Conservation (phyloP, 2,329 filamentous ascomycete species). For the Fusarium veterinarium region DNA sequence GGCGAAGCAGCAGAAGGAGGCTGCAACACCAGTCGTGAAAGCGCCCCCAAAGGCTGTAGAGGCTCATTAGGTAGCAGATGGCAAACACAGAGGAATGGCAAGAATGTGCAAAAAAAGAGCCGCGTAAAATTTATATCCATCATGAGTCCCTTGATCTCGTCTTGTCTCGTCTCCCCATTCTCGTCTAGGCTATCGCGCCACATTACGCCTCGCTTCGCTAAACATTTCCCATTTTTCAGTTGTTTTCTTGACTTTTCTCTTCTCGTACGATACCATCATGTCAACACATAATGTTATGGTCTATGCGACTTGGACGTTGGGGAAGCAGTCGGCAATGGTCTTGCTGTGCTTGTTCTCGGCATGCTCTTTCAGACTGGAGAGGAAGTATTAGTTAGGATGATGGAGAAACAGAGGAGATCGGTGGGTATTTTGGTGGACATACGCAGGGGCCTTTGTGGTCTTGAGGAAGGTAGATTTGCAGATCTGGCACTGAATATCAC, state of each 20-base stretch:
- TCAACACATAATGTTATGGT: not conserved
- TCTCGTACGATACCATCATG: conserved; percentile 23
- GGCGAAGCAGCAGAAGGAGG: conserved; percentile 49
- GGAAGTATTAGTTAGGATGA: conserved; percentile 20
- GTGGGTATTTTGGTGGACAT: conserved; percentile 48
- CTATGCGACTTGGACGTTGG: conserved; percentile 53
- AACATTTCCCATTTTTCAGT: conserved; percentile 21
- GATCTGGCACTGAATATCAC: conserved; percentile 79
- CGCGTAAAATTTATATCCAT: conserved; percentile 34
- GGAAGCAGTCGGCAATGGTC: conserved; percentile 77
- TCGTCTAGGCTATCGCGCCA: conserved; percentile 32
- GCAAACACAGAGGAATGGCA: conserved; percentile 1
- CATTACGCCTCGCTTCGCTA: conserved; percentile 39
- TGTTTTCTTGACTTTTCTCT: not conserved
- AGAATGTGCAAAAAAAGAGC: conserved; percentile 27
- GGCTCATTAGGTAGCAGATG: conserved; percentile 44
- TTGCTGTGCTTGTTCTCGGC: conserved; percentile 83
- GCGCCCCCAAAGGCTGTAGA: conserved; percentile 44
- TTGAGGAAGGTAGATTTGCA: conserved; percentile 85
- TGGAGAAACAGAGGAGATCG: not conserved
- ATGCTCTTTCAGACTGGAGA: conserved; percentile 72
- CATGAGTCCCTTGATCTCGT: conserved; percentile 30
- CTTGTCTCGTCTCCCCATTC: conserved; percentile 10
- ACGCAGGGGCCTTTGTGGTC: conserved; percentile 79
- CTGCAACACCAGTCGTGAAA: conserved; percentile 31